Base-by-base conservation (phyloP, 352 stramenopile genomes). In the Phytophthora fragariae region DNA sequence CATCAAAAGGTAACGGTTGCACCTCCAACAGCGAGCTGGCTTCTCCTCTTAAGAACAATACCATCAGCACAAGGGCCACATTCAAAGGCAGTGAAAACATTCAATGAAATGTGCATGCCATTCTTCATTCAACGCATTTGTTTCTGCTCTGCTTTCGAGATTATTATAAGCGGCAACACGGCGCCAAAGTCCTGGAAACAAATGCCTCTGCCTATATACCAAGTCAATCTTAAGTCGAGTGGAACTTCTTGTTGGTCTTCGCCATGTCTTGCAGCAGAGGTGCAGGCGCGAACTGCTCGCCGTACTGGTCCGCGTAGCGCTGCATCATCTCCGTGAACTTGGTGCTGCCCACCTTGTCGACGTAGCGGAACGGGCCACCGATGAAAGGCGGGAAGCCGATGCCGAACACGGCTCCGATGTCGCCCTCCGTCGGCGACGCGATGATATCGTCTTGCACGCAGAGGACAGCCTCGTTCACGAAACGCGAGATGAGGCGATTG, bases 401-500 rank as follows among this genome's bases (percentile, higher is more conserved):
- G 71, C 98, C 98, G 81, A 99, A 99, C 19, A 99, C 97, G n/a
- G 98, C 88, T 50, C 97, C 98, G 80, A 99, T 99, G 83, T 99
- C 98, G 68, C 97, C 98, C 65, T 99, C 96, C 9, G 94, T 95
- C 6, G 98, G 97, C 57, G 97, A 98, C 57, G 88, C 94, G 76
- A 99, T 99, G 68, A 99, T 98, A 61, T 98, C 97, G 77, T 99
- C 97, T 77, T 98, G 91, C 24, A 99, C 88, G 75, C 97, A 99
- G 41, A 99, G 94, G 49, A 97, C 93, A 6, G 97, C 98, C 79
- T 99, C 98, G 80, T 99, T 99, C 55, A 99, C 90, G 76, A 99
- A 99, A 52, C 97, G 90, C 14, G 87, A 94, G n/a, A 98, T 83
- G 31, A 99, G 89, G 49, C 97, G 94, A 84, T 99, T 98, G 65